Base-by-base conservation (phyloP, 2,329 filamentous ascomycete genomes). In the Hymenoscyphus fraxineus region DNA sequence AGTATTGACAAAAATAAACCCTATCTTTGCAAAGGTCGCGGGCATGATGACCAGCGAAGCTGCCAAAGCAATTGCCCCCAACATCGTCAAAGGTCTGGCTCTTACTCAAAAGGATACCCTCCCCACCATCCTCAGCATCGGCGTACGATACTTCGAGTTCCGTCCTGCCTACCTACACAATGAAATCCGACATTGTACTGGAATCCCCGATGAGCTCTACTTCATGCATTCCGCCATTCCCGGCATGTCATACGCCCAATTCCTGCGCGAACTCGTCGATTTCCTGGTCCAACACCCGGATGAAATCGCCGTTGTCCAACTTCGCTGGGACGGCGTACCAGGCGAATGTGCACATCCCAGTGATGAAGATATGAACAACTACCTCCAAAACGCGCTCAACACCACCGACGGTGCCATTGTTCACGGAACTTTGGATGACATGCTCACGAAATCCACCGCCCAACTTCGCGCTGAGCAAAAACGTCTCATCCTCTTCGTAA, bases 91-190 rank as follows among this genome's bases (percentile, higher is more conserved):
- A 63, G 80, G 79, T 6, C 76, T 83, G 1, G 79, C 81, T 64
- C 78, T 83, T 58, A 83, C 81, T 7, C 81, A 83, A 60, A 84
- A 84, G 67, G 80, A 83, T 66, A 73, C 71, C 1, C 73, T 83
- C 0, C 68, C 74, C 9, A 75, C 75, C 6, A 80, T 83, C 57
- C 76, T 84, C 59, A 72, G 72, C 47, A 76, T 83, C 44, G 81
- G 81, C 0, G 80, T 80, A 0, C 70, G 82, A 3, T 83, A 83
- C 72, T 83, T 83, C 61, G 82, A 83, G 71, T 83, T 83, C 68
- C 74, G 81, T 6, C 81, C 81, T 0, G 81, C 81, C 0, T 78
- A 80, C 64, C 78, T 81, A 60, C 80, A 82, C 69, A 72, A 74
- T 1, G 74, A 75, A 63, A 73, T 83, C 63, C 74, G 78, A 3